phyloP scores from a whole-genome alignment of 805 yeast species.

The Kregervanrija pseudodelftensis region DNA sequence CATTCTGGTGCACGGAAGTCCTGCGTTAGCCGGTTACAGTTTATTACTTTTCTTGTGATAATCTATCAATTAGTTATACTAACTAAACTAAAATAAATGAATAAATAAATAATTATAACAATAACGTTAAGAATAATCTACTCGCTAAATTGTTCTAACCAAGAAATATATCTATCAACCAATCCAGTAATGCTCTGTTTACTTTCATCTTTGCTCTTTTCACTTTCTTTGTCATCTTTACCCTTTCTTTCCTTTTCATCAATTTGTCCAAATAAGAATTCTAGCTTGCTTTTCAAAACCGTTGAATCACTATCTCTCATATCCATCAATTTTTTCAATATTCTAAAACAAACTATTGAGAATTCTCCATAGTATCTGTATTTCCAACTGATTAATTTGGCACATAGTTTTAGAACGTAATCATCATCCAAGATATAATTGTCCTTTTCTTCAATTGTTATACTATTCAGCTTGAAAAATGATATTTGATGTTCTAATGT shows the following conservation, averaged over 20 bases:
- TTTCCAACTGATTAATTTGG: slow-evolving; percentile 53
- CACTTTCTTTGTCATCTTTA: slow-evolving; percentile 9
- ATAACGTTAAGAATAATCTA: too few relatives aligned
- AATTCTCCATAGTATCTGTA: slow-evolving; percentile 58
- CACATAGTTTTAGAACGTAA: slow-evolving; percentile 33
- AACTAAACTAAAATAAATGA: too few relatives aligned
- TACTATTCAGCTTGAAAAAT: slow-evolving; percentile 5
- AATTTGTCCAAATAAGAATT: slow-evolving; percentile 22
- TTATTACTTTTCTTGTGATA: too few relatives aligned
- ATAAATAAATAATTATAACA: too few relatives aligned
- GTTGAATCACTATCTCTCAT: slow-evolving; percentile 30
- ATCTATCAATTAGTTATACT: too few relatives aligned
- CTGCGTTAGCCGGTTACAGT: too few relatives aligned
- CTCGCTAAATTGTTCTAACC: slow-evolving; percentile 25
- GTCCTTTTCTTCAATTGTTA: not conserved
- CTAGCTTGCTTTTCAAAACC: slow-evolving; percentile 32
- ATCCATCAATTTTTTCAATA: slow-evolving; percentile 30
- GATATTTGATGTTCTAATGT: slow-evolving; percentile 9
- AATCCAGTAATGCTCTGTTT: slow-evolving; percentile 14
- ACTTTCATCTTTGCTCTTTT: slow-evolving; percentile 5
- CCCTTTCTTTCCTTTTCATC: slow-evolving; percentile 2
- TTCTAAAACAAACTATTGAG: slow-evolving; percentile 36
- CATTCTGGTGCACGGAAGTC: too few relatives aligned
- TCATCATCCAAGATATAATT: slow-evolving; percentile 24
- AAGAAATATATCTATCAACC: slow-evolving; percentile 21